Evolutionary conservation across 2,329 filamentous ascomycete genomes (phyloP).

Genomic region (Hortaea werneckii): DNA sequence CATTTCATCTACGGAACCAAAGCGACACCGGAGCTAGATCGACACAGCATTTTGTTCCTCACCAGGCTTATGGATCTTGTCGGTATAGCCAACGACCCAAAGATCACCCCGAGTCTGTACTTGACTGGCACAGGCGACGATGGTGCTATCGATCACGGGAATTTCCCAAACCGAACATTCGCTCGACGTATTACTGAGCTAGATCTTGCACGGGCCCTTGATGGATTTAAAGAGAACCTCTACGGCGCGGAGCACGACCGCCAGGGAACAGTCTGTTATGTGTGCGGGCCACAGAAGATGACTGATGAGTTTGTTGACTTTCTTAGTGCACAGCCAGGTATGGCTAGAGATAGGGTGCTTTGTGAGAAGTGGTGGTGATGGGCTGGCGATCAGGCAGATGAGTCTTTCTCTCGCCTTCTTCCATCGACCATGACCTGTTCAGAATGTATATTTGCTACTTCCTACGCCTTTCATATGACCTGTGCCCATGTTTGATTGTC

Average conservation of each 20-base stretch:
- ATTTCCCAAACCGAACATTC: conserved; percentile 21
- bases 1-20: conserved; percentile 55
- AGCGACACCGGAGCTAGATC: conserved; percentile 21
- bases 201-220: conserved; percentile 31
- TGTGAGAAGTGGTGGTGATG: conserved; percentile 44
- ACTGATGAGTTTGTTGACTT: conserved; percentile 37
- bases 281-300: conserved; percentile 40
- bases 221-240: conserved; percentile 14
- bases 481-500: too few species aligned
- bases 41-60: conserved; percentile 36
- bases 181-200: conserved; percentile 18
- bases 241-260: conserved; percentile 25
- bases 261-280: conserved; percentile 33
- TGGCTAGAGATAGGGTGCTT: conserved; percentile 31
- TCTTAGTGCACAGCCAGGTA: conserved; percentile 28
- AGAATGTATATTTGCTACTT: conserved; percentile 12
- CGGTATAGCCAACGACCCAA: conserved; percentile 8
- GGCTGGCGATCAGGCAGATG: conserved; percentile 2
- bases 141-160: conserved; percentile 19
- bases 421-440: conserved; percentile 12
- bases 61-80: conserved; percentile 31
- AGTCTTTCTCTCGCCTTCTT: conserved; percentile 10
- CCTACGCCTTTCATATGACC: conserved; percentile 10
- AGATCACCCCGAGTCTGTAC: conserved; percentile 22
- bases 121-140: conserved; percentile 19